These are phyloP conservation scores for Skeletonema grethae DNA, from an alignment of 108 stramenopile species.

Conservation along the genomic window DNA sequence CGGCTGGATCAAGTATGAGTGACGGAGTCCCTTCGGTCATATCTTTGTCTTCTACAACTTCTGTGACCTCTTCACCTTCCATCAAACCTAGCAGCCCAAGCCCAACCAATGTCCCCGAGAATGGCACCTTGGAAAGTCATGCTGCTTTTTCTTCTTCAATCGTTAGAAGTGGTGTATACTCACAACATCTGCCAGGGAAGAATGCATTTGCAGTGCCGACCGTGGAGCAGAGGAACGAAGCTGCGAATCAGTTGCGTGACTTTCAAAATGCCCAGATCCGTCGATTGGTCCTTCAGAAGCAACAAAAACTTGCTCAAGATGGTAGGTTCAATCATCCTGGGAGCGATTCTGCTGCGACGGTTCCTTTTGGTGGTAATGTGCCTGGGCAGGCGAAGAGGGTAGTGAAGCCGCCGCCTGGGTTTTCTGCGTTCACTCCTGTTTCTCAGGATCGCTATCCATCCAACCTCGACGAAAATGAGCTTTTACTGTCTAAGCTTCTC, in stretches of 20 bases:
- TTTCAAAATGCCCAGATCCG: slow-evolving; percentile 53
- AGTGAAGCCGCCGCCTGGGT: slow-evolving; percentile 45
- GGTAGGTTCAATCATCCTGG: background rate
- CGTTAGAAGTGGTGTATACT: background rate
- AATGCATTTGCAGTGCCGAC: slow-evolving; percentile 43
- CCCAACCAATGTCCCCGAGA: background rate
- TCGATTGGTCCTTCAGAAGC: slow-evolving; percentile 32
- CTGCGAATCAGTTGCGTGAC: slow-evolving; percentile 44
- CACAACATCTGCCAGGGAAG: background rate
- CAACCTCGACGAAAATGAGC: slow-evolving; percentile 35
- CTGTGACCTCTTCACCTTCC: slow-evolving; percentile 24
- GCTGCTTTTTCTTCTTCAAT: slow-evolving; percentile 9
- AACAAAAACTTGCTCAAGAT: slow-evolving; percentile 25
- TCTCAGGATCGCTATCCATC: slow-evolving; percentile 15
- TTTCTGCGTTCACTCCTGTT: slow-evolving; percentile 18
- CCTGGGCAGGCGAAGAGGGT: slow-evolving; percentile 10
- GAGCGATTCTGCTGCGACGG: background rate
- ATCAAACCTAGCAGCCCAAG: slow-evolving; percentile 18
- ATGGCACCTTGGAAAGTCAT: slow-evolving; percentile 5
- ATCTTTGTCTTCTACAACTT: slow-evolving; percentile 11
- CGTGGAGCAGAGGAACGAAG: slow-evolving; percentile 44
- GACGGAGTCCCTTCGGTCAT: slow-evolving; percentile 25
- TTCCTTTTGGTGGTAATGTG: background rate
- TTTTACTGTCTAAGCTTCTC: slow-evolving; percentile 46
- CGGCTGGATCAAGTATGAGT: background rate